phyloP scores from a whole-genome alignment of 306 rosid genomes.

The Corylus americana region DNA sequence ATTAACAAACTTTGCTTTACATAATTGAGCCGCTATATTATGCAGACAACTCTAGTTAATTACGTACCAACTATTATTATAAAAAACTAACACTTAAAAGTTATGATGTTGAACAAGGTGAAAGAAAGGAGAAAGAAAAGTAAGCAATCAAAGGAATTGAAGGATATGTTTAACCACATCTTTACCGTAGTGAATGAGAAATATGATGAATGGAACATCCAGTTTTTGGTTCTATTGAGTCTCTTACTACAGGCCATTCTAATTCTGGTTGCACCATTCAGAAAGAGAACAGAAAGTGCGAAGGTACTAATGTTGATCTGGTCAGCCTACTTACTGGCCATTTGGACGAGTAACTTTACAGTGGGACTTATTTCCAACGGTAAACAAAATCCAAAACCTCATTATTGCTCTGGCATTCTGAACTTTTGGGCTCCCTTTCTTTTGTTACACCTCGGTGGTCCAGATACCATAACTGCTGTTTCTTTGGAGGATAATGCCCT shows the following conservation, averaged over 20 bases:
- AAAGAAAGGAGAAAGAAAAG: no score
- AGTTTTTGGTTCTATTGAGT: background rate
- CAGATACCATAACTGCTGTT: conserved; percentile 37
- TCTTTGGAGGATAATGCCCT: conserved; percentile 41
- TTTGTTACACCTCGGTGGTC: conserved; percentile 24
- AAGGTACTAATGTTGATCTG: background rate
- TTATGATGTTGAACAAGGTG: no score
- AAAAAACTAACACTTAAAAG: no score
- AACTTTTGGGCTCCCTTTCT: conserved; percentile 32
- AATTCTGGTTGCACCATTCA: background rate
- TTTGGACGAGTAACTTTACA: background rate
- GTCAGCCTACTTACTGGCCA: conserved; percentile 11
- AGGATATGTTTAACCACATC: no score
- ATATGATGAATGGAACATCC: background rate
- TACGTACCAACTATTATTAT: no score
- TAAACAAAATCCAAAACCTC: background rate
- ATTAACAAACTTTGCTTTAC: no score
- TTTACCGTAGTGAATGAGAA: no score
- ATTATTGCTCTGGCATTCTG: background rate
- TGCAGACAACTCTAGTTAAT: no score
- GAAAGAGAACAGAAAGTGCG: no score
- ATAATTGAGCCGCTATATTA: no score
- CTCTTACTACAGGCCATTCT: background rate
- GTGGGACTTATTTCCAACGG: conserved; percentile 14
- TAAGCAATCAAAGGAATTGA: no score